A percentile compares a stretch with the other conserved stretches of the same genome.
Evolutionary conservation across 345 rosid species (phyloP).

Genomic region (Gossypium ekmanianum): DNA sequence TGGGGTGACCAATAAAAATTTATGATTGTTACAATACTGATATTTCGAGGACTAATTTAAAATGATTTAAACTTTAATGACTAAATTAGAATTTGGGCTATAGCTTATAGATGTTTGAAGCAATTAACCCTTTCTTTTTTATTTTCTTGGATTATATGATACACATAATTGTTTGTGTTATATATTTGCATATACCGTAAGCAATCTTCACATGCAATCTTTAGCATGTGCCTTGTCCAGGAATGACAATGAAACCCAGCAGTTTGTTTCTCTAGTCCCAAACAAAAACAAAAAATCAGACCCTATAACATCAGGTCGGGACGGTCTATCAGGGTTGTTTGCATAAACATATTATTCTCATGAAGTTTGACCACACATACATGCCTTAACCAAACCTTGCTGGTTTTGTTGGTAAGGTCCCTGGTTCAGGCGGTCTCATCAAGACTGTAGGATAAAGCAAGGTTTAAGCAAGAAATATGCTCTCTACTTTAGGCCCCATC

Average conservation of each 20-base stretch:
- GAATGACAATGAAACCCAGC: not conserved
- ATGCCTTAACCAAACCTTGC: not conserved
- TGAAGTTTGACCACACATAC: not conserved
- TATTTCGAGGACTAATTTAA: too few relatives aligned
- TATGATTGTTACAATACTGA: too few relatives aligned
- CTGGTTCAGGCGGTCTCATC: not conserved
- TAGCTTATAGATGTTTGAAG: too few relatives aligned
- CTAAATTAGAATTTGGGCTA: too few relatives aligned
- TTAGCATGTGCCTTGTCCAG: not conserved
- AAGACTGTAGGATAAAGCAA: not conserved
- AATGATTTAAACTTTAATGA: too few relatives aligned
- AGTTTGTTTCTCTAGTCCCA: not conserved
- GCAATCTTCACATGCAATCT: not conserved
- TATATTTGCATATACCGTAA: not conserved
- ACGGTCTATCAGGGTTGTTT: not conserved
- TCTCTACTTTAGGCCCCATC: not conserved
- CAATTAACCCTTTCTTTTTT: too few relatives aligned
- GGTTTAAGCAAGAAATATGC: not conserved
- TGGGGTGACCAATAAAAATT: too few relatives aligned
- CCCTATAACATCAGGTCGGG: not conserved
- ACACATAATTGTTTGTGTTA: too few relatives aligned
- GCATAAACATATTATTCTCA: not conserved
- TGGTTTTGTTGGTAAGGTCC: not conserved
- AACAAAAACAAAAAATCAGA: not conserved
- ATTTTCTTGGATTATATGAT: too few relatives aligned